These are phyloP conservation scores for Hymenoscyphus repandus DNA, from an alignment of 2,329 filamentous ascomycete genomes.

Conservation along the genomic window DNA sequence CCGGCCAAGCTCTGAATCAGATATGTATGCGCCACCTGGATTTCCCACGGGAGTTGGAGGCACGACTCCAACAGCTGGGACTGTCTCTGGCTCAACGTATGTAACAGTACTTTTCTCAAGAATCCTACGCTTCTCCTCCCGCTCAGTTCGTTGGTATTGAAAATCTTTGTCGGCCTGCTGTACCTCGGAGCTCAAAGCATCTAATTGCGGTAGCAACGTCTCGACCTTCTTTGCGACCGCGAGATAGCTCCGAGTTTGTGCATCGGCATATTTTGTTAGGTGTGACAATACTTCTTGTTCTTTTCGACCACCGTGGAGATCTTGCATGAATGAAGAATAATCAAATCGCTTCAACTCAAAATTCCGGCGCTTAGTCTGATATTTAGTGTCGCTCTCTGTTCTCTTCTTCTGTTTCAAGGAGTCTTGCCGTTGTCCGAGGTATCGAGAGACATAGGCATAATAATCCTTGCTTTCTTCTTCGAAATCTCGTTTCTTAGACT, in stretches of 20 bases:
- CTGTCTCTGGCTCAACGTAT: slow-evolving; percentile 64
- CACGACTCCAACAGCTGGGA: slow-evolving; percentile 37
- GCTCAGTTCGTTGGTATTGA: slow-evolving; percentile 87
- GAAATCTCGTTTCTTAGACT: slow-evolving; percentile 94
- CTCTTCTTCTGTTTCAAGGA: slow-evolving; percentile 97
- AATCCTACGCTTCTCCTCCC: slow-evolving; percentile 86
- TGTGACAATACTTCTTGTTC: slow-evolving; percentile 95
- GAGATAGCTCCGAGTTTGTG: slow-evolving; percentile 79
- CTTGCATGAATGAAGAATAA: slow-evolving; percentile 98
- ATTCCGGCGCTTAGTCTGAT: slow-evolving; percentile 85
- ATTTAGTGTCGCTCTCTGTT: slow-evolving; percentile 90
- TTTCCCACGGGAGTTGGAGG: slow-evolving; percentile 28
- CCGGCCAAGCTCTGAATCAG: slow-evolving; percentile 65
- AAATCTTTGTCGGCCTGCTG: slow-evolving; percentile 93
- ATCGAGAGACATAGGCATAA: slow-evolving; percentile 90
- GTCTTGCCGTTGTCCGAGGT: slow-evolving; percentile 93
- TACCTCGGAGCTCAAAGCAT: slow-evolving; percentile 85
- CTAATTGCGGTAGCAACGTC: slow-evolving; percentile 77
- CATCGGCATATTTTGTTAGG: slow-evolving; percentile 87
- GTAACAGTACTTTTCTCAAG: slow-evolving; percentile 81
- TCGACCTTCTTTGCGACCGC: slow-evolving; percentile 83
- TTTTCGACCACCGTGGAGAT: slow-evolving; percentile 97
- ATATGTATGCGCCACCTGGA: slow-evolving; percentile 38
- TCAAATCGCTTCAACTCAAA: slow-evolving; percentile 98
- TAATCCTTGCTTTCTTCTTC: slow-evolving; percentile 99